Conservation (phyloP, 257 asterid genomes). For the Nemophila menziesii region DNA sequence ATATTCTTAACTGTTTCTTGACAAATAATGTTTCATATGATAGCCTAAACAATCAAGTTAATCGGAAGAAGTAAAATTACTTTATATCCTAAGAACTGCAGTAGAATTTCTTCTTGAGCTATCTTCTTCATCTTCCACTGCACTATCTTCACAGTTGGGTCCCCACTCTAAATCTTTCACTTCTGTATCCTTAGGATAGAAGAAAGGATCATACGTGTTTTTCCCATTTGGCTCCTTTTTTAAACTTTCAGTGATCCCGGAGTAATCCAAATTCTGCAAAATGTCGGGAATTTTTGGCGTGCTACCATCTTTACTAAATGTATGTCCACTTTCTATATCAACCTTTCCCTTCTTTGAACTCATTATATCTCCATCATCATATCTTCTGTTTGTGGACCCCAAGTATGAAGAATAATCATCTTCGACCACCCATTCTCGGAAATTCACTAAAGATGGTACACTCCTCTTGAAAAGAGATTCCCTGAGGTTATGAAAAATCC, state of each 20-base stretch:
- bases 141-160: slow-evolving; percentile 7
- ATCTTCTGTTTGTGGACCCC: slow-evolving; percentile 33
- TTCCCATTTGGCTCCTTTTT: slow-evolving; percentile 32
- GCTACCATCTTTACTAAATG: slow-evolving; percentile 33
- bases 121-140: slow-evolving; percentile 23
- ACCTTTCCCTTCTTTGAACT: slow-evolving; percentile 37
- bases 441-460: slow-evolving; percentile 41
- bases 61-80: neutral
- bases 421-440: slow-evolving; percentile 59
- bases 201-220: slow-evolving; percentile 20
- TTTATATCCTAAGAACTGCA: slow-evolving; percentile 18
- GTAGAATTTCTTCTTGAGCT: slow-evolving; percentile 32
- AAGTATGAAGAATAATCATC: slow-evolving; percentile 35
- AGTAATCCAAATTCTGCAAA: slow-evolving; percentile 43
- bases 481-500: slow-evolving; percentile 43
- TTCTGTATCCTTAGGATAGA: slow-evolving; percentile 20
- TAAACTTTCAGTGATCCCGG: slow-evolving; percentile 35
- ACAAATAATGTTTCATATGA: neutral
- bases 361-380: slow-evolving; percentile 26
- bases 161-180: slow-evolving; percentile 11
- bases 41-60: neutral
- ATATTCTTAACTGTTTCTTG: neutral
- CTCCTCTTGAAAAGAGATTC: slow-evolving; percentile 48
- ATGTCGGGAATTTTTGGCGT: slow-evolving; percentile 21
- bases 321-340: slow-evolving; percentile 46